Base-by-base conservation (phyloP, 306 rosid species). In the Prunus mongolica region DNA sequence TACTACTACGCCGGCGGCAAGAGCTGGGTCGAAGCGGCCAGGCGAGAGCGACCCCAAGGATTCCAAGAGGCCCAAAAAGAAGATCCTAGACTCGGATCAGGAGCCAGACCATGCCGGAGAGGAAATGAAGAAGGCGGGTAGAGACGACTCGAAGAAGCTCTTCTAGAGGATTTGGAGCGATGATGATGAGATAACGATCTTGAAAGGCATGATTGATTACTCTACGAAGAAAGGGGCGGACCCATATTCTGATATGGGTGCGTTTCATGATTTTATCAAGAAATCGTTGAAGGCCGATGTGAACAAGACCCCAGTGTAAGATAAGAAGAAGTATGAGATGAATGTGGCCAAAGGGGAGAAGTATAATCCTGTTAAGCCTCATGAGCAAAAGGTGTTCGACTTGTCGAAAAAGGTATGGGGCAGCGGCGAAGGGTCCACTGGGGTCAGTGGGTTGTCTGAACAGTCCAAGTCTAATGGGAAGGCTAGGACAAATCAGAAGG, bases 391-490 rank as follows among this genome's bases (percentile, higher is more conserved):
- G 64, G 56, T 72, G 0, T 91, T 71, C 20, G 92, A 93, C 24
- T 51, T 91, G 73, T 84, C 89, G 0, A 87, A 84, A 72, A 87
- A 81, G 82, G 55, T 89, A 3, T 91, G 98, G 98, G 85, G 82
- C n/a, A 15, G 58, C 24, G 24, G 63, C 16, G 91, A 62, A 4
- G 56, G 51, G 6, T 22, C 62, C 10, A 12, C 61, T 74, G 81
- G 77, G 49, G 62, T 9, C 27, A 9, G 25, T 50, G 67, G 22
- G 41, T 45, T 34, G 27, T 55, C 1, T 4, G 90, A 73, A 5
- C 75, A 73, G 79, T 38, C 70, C 0, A 85, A 84, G 75, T 6
- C 83, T 4, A 81, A 81, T 28, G 86, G 80, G 46, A 86, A 79
- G 69, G 60, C 46, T 1, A 75, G 46, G 19, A 83, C 44, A 34